phyloP scores from a whole-genome alignment of 768 basidiomycete species.

The Strobilomyces dryophilus region DNA sequence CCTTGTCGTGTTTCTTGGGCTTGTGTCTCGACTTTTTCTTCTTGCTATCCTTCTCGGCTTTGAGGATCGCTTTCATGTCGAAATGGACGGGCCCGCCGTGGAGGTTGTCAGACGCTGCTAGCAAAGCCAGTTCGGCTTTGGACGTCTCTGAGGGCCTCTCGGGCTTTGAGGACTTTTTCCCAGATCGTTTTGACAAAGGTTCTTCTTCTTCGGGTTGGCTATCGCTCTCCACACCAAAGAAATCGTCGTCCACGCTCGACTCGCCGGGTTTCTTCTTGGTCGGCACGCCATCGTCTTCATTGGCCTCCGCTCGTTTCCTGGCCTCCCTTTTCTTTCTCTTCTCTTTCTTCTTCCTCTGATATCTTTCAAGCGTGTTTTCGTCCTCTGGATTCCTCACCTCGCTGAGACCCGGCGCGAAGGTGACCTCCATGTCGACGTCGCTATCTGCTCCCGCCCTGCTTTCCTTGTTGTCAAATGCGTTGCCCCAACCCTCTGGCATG shows the following conservation, averaged over 20 bases:
- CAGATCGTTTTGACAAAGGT: slow-evolving; percentile 16
- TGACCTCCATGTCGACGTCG: slow-evolving; percentile 90
- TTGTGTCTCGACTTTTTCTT: slow-evolving; percentile 41
- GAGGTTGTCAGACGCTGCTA: slow-evolving; percentile 54
- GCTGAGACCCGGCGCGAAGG: slow-evolving; percentile 83
- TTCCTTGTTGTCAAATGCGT: slow-evolving; percentile 28
- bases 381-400: slow-evolving; percentile 49
- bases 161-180: slow-evolving; percentile 21
- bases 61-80: slow-evolving; percentile 83
- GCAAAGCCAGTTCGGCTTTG: slow-evolving; percentile 60
- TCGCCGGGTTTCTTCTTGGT: slow-evolving; percentile 1
- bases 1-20: slow-evolving; percentile 12
- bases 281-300: slow-evolving; percentile 17
- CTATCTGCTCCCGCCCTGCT: slow-evolving; percentile 15
- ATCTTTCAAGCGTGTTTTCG: slow-evolving; percentile 88
- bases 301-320: slow-evolving; percentile 35
- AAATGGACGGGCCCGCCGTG: slow-evolving; percentile 71
- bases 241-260: slow-evolving; percentile 55
- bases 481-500: slow-evolving; percentile 83
- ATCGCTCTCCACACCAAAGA: slow-evolving; percentile 55
- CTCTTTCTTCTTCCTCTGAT: slow-evolving; percentile 87
- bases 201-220: slow-evolving; percentile 27
- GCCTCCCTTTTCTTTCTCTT: slow-evolving; percentile 71
- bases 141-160: slow-evolving; percentile 18
- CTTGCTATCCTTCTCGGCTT: slow-evolving; percentile 68